Evolutionary conservation across 352 stramenopile species (phyloP).

Genomic region (Thalassiosira oceanica): DNA sequence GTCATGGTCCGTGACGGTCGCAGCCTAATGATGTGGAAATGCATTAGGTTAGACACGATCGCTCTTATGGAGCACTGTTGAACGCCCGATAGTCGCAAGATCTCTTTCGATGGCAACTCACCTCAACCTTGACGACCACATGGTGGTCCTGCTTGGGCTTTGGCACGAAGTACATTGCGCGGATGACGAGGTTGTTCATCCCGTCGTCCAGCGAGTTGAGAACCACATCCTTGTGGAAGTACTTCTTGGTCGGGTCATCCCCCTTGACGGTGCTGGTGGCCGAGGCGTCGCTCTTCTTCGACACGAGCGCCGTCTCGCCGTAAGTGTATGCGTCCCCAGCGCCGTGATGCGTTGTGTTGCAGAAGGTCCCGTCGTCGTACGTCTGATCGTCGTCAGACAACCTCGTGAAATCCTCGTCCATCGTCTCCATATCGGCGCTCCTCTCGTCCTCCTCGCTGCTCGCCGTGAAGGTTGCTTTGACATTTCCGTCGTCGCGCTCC

Average conservation of each 20-base stretch:
- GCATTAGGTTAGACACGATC: background rate
- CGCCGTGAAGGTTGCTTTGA: too few relatives aligned
- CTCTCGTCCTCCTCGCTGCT: too few relatives aligned
- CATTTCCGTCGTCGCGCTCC: too few relatives aligned
- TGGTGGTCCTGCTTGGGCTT: slow-evolving; percentile 31
- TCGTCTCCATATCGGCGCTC: too few relatives aligned
- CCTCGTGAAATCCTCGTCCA: too few relatives aligned
- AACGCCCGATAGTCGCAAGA: background rate
- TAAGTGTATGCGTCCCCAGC: too few relatives aligned
- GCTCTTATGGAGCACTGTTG: background rate
- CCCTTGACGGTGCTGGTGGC: background rate
- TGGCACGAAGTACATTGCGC: slow-evolving; percentile 46
- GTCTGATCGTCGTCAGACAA: too few relatives aligned
- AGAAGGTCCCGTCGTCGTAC: too few relatives aligned
- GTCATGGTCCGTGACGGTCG: slow-evolving; percentile 46
- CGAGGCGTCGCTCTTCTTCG: too few relatives aligned
- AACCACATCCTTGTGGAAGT: slow-evolving; percentile 39
- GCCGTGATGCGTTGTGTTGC: too few relatives aligned
- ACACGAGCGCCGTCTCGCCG: too few relatives aligned
- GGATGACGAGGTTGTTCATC: slow-evolving; percentile 26
- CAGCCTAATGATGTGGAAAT: slow-evolving; percentile 37
- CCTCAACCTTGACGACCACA: slow-evolving; percentile 68
- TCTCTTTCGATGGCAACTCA: slow-evolving; percentile 22
- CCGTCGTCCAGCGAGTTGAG: slow-evolving; percentile 13
- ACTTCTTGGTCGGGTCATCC: background rate